phyloP scores from a whole-genome alignment of 345 rosid species.

The Mangifera indica region DNA sequence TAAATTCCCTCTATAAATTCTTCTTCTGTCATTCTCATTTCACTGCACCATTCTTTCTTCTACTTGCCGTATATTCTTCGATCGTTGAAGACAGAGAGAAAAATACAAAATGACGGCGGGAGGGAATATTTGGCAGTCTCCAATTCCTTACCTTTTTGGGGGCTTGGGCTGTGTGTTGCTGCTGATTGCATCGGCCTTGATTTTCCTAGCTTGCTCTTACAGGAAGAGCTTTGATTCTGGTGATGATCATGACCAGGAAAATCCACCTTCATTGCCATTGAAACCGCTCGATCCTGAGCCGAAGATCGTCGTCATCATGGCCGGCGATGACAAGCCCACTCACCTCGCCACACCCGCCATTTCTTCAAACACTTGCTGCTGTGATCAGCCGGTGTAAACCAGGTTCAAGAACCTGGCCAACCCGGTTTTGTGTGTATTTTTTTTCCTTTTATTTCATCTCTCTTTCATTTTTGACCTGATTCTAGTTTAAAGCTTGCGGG shows the following conservation, averaged over 20 bases:
- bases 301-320: slow-evolving; percentile 53
- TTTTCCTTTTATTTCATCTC: background rate
- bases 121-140: slow-evolving; percentile 44
- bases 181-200: slow-evolving; percentile 38
- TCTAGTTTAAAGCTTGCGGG: background rate
- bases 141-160: slow-evolving; percentile 51
- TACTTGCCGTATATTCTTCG: no score
- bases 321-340: slow-evolving; percentile 52
- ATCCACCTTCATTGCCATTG: background rate
- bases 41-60: background rate
- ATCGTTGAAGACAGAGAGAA: background rate
- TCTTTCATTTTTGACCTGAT: background rate
- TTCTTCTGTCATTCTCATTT: background rate
- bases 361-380: slow-evolving; percentile 19
- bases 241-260: background rate
- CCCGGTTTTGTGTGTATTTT: no score
- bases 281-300: slow-evolving; percentile 30
- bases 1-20: slow-evolving; percentile 14
- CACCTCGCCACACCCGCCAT: slow-evolving; percentile 46
- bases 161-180: slow-evolving; percentile 35
- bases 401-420: background rate
- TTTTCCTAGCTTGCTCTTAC: slow-evolving; percentile 34
- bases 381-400: slow-evolving; percentile 24
- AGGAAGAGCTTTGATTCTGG: slow-evolving; percentile 16
- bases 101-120: slow-evolving; percentile 11